These are phyloP conservation scores for Panaeolus papilionaceus DNA, from an alignment of 768 basidiomycete genomes.

Conservation along the genomic window DNA sequence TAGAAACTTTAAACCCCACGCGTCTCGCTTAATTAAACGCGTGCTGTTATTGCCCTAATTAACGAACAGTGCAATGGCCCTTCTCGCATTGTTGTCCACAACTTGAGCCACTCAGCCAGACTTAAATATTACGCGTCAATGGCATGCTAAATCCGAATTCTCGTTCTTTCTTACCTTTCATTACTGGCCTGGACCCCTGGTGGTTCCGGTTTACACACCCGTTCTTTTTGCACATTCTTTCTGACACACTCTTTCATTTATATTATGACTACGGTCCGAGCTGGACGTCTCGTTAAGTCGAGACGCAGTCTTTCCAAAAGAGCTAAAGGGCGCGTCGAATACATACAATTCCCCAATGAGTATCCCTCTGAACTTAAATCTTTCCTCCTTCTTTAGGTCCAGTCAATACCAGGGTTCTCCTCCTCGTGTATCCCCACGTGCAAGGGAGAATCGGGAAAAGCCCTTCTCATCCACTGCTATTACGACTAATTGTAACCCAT, in stretches of 20 bases:
- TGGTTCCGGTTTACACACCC: background rate
- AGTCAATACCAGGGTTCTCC: background rate
- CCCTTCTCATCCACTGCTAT: background rate
- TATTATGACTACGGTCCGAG: constrained; percentile 2
- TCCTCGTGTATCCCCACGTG: constrained; percentile 9
- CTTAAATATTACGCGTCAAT: background rate
- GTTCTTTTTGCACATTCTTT: background rate
- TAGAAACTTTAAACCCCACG: background rate
- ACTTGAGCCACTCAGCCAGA: background rate
- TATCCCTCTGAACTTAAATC: background rate
- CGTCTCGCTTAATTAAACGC: constrained; percentile 9
- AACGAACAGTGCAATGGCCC: background rate
- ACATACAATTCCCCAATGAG: background rate
- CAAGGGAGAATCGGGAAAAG: background rate
- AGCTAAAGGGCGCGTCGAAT: constrained; percentile 7
- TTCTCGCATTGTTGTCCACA: background rate
- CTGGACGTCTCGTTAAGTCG: constrained; percentile 9
- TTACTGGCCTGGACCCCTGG: background rate
- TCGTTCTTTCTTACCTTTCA: background rate
- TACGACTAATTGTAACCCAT: background rate
- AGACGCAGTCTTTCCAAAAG: constrained; percentile 7
- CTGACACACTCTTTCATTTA: background rate
- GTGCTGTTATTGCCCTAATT: background rate
- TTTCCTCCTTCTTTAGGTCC: background rate
- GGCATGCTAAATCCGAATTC: background rate